Evolutionary conservation across 257 asterid genomes (phyloP).

Genomic region (Voacanga thouarsii): DNA sequence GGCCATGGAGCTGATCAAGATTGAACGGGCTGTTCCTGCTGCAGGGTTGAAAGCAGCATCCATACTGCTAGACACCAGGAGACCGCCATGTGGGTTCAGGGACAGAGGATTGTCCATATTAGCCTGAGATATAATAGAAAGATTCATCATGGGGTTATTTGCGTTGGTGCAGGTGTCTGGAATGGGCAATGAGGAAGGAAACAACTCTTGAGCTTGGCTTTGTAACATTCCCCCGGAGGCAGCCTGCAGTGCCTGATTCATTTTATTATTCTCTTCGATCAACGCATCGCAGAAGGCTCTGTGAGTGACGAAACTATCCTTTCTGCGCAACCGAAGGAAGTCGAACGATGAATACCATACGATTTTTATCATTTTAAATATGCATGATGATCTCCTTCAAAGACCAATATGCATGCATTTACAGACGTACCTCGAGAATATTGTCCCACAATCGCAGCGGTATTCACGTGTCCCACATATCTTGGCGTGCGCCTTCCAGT

Average conservation of each 20-base stretch:
- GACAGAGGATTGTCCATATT: constrained; percentile 6
- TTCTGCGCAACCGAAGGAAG: constrained; percentile 5
- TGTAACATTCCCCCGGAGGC: constrained; percentile 12
- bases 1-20: background rate
- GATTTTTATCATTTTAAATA: background rate
- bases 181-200: constrained; percentile 8
- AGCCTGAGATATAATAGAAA: background rate
- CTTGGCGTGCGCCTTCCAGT: constrained; percentile 28
- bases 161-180: background rate
- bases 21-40: background rate
- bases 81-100: background rate
- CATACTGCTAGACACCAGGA: constrained; percentile 3
- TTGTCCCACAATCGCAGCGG: constrained; percentile 30
- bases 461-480: constrained; percentile 27
- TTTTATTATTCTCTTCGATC: constrained; percentile 19
- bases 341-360: background rate
- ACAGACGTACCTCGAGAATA: constrained; percentile 18
- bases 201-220: constrained; percentile 10
- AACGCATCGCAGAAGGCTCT: constrained; percentile 27
- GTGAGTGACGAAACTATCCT: constrained; percentile 29
- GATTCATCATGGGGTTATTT: constrained; percentile 11
- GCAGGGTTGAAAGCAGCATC: constrained; percentile 1
- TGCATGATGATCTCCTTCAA: background rate
- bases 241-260: constrained; percentile 5
- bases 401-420: background rate